Evolutionary conservation across 495 filamentous ascomycete species (phyloP).

Genomic region (Podospora pseudocomata): DNA sequence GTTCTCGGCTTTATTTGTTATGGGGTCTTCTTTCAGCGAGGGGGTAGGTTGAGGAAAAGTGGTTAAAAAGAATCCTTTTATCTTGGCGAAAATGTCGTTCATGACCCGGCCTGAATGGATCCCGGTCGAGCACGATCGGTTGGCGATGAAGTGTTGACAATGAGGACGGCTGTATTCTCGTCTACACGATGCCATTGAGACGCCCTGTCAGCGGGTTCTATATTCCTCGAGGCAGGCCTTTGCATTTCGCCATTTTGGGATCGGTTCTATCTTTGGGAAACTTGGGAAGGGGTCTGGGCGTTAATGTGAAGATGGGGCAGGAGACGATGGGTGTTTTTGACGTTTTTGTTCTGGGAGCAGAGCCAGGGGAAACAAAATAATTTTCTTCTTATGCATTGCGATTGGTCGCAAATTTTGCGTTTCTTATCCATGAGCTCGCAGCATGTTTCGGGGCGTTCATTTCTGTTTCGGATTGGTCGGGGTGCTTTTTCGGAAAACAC

Average conservation of each 20-base stretch:
- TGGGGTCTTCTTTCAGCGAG: not conserved
- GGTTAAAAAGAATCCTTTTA: not conserved
- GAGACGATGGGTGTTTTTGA: not conserved
- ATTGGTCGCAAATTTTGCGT: slow-evolving; percentile 9
- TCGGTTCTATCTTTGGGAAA: not conserved
- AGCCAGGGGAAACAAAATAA: not conserved
- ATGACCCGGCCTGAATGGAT: not conserved
- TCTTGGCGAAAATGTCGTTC: not conserved
- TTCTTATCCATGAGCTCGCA: not conserved
- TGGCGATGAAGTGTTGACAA: slow-evolving; percentile 32
- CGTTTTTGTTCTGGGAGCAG: not conserved
- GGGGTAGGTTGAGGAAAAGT: not conserved
- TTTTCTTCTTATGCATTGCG: not conserved
- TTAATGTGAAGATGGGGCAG: not conserved
- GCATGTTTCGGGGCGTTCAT: slow-evolving; percentile 6
- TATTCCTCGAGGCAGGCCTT: not conserved
- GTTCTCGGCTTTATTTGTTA: not conserved
- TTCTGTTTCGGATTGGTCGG: not conserved
- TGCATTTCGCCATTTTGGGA: not conserved
- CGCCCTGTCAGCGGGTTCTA: not conserved
- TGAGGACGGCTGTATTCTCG: slow-evolving; percentile 12
- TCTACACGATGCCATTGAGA: slow-evolving; percentile 29
- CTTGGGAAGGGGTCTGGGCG: not conserved
- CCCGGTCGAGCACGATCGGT: not conserved
- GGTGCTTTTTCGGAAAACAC: not conserved